Percentiles rank a stretch among this genome's conserved stretches.
phyloP scores from a whole-genome alignment of 352 stramenopile species.

The Pythium myriotylum region DNA sequence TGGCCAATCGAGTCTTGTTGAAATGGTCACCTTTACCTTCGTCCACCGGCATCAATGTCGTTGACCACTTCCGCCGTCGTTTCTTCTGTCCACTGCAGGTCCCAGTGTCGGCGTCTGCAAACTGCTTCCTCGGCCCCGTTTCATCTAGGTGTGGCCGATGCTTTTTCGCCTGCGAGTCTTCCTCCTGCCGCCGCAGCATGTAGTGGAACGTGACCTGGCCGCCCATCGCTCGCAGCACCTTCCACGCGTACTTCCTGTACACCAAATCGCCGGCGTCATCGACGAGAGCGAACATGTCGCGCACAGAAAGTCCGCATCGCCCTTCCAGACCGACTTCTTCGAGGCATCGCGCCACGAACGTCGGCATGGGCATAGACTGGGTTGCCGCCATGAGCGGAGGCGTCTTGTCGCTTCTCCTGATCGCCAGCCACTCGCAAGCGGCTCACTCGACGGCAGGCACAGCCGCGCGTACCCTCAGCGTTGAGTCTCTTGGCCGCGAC shows the following conservation, averaged over 20 bases:
- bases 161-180: not conserved
- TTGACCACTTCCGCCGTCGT: constrained; percentile 79
- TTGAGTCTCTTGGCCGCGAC: not conserved
- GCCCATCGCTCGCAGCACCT: constrained; percentile 58
- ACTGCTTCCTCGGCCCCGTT: too few relatives aligned
- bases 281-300: constrained; percentile 59
- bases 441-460: constrained; percentile 13
- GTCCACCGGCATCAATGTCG: constrained; percentile 47
- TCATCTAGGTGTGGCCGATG: too few relatives aligned
- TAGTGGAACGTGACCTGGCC: constrained; percentile 64
- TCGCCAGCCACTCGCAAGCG: not conserved
- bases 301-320: constrained; percentile 64
- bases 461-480: not conserved
- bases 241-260: constrained; percentile 66
- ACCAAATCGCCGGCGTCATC: constrained; percentile 55
- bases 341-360: constrained; percentile 75
- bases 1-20: not conserved
- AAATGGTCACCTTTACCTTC: constrained; percentile 9
- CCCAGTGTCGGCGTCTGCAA: too few relatives aligned
- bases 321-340: constrained; percentile 83
- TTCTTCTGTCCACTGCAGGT: constrained; percentile 19
- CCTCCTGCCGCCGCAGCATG: constrained; percentile 45
- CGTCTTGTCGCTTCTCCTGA: constrained; percentile 1
- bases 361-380: constrained; percentile 49
- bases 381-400: constrained; percentile 16